A percentile compares a stretch with the other conserved stretches of the same genome.
Conservation (phyloP, 495 filamentous ascomycete species). For the Neurospora sp. region DNA sequence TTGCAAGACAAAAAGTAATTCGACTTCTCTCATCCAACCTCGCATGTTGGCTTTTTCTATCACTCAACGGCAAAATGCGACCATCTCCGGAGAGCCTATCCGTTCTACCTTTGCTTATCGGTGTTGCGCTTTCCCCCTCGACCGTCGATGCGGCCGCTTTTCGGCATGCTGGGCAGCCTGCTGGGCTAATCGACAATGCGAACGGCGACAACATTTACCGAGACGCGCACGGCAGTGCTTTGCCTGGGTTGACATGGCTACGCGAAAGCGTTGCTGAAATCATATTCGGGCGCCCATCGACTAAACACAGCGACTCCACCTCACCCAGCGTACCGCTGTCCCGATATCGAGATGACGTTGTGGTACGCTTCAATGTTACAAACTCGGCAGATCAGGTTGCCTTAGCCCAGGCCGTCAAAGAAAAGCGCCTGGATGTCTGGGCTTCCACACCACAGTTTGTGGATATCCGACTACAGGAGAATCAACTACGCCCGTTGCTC, state of each 20-base stretch:
- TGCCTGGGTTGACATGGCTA: constrained; percentile 41
- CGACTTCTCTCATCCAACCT: neutral
- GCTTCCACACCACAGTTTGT: constrained; percentile 70
- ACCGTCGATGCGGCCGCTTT: constrained; percentile 12
- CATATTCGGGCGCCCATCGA: constrained; percentile 46
- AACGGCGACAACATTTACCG: neutral
- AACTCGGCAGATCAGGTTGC: constrained; percentile 59
- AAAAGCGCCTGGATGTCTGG: constrained; percentile 85
- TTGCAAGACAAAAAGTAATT: neutral
- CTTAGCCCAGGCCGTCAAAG: constrained; percentile 61
- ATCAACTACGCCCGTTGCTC: constrained; percentile 73
- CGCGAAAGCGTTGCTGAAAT: constrained; percentile 55
- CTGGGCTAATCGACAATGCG: neutral
- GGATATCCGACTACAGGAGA: constrained; percentile 73
- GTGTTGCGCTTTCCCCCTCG: constrained; percentile 16
- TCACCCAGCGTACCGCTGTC: constrained; percentile 40
- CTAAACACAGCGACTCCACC: constrained; percentile 6
- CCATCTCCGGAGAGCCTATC: constrained; percentile 1
- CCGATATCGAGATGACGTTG: constrained; percentile 71
- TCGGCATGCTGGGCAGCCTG: constrained; percentile 1
- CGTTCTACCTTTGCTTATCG: constrained; percentile 9
- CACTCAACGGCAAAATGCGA: constrained; percentile 18
- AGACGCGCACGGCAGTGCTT: constrained; percentile 11
- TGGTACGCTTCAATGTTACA: constrained; percentile 77
- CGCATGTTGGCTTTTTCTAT: neutral